A percentile compares a stretch with the other conserved stretches of the same genome.
Evolutionary conservation across 2,329 filamentous ascomycete genomes (phyloP).

Genomic region (Westerdykella sp.): DNA sequence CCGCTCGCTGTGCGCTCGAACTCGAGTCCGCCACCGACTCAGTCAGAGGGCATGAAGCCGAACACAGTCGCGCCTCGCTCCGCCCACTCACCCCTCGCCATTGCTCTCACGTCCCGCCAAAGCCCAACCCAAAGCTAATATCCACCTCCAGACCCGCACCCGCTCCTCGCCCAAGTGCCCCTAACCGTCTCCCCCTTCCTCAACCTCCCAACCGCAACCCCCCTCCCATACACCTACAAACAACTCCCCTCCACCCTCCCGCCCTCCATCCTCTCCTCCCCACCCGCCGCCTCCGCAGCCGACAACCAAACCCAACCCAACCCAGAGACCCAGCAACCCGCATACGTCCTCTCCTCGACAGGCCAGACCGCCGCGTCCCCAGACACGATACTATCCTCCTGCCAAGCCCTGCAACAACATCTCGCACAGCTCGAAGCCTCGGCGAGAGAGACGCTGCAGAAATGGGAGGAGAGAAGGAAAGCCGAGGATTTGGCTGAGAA

Average conservation of each 20-base stretch:
- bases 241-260: constrained; percentile 81
- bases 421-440: constrained; percentile 63
- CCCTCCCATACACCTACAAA: constrained; percentile 93
- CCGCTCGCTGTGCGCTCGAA: too few species aligned
- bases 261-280: constrained; percentile 55
- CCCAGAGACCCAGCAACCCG: constrained; percentile 32
- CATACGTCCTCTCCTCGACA: constrained; percentile 70
- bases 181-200: constrained; percentile 93
- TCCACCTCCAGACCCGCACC: constrained; percentile 56
- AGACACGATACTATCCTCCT: constrained; percentile 76
- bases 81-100: too few species aligned
- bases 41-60: too few species aligned
- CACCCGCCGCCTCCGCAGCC: constrained; percentile 27
- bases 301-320: constrained; percentile 58
- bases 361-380: constrained; percentile 72
- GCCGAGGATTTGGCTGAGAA: constrained; percentile 71
- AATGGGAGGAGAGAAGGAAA: constrained; percentile 62
- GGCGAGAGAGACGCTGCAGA: constrained; percentile 59
- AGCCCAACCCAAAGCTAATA: constrained; percentile 6
- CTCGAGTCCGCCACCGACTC: too few species aligned
- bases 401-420: constrained; percentile 70
- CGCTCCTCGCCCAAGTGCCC: constrained; percentile 84
- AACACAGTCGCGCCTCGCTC: too few species aligned
- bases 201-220: constrained; percentile 79
- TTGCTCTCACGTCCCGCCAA: too few species aligned